Base-by-base conservation (phyloP, 192 early-diverging fungal genomes). In the Funneliformis mosseae region DNA sequence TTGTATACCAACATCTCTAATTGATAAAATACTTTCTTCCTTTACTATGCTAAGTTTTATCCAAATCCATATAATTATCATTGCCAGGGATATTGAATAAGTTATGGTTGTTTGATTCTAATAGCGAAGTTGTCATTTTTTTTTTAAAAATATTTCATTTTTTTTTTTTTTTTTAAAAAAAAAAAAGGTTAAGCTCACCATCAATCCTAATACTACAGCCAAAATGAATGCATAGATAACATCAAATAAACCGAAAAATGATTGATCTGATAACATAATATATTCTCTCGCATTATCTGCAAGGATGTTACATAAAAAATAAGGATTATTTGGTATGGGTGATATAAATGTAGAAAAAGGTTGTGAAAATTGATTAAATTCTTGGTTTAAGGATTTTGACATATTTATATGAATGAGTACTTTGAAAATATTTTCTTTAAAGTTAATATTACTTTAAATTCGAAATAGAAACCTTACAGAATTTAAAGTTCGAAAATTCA, bases 1-100 rank as follows among this genome's bases (percentile, higher is more conserved):
- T 60, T 94, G 91, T 9, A 94, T 81, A 0, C 94, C 94, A n/a
- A 95, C 83, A 76, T 93, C 86, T 10, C 88, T 83, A 7, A 95
- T 89, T 8, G 90, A 85, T 18, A 93, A 82, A 10, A 94, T 85
- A 10, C 88, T 90, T 79, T 94, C 93, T 84, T 83, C 68, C 76
- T 81, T 83, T n/a, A 85, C 80, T 23, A 70, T 79, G 28, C 43
- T 83, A 33, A 76, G n/a, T 63, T 85, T 85, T 70, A 74, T 67
- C 72, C 83, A 80, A 28, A 83, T 38, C 83, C 83, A 83, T 38
- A 74, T 42, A 23, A 42, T 66, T 11, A 67, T 14, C 61, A 66
- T 27, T 21, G 43, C 38, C 12, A 63, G 25, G 60, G 21, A 39
- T 25, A 77, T 77, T 46, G 38, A 25, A 66, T 64, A 77, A 2